Evolutionary conservation across 345 rosid species (phyloP), one percentile per base, ranked within the genome.

Genomic region (Brassica incana): DNA sequence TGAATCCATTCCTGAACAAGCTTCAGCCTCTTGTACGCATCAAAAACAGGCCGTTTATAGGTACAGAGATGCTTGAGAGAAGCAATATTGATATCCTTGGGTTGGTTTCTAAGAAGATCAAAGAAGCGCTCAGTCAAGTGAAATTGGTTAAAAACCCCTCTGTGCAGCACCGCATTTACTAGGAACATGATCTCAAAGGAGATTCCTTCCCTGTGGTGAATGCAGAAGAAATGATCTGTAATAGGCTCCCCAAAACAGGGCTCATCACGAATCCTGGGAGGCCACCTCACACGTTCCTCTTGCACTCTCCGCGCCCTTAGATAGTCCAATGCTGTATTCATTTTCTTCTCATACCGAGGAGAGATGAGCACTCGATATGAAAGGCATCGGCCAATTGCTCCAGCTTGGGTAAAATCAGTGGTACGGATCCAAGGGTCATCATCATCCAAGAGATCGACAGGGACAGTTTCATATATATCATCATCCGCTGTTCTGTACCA

Each of bases 371-470:
- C 76, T 77, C 90, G 84, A 71, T 88, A 94, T 12, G 82, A 80
- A 65, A 84, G 88, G 65, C 95, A 87, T 5, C 92, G 91, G 66
- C 97, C 91, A 74, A 92, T 79, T 45, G 97, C 94, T 15, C 97
- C 92, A 73, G 86, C 83, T 20, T 81, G 82, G 0, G 95, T 90
- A 77, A 91, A 90, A 87, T 92, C 97, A 27, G 97, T 91, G 40
- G 97, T 92, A 65, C 91, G 84, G 74, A 94, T 92, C 97, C 98
- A 94, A 75, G 97, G 98, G 77, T 94, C 98, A 79, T 94, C 98
- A 78, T 94, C 97, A 80, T 94, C 98, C 82, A 94, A 82, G 81
- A 92, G 66, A 78, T 91, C 95, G 60, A 73, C 83, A 14, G 95
- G 86, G 52, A 84, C 88, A 2, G 82, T 69, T 25, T 78, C 88